Conservation (phyloP, 2,329 filamentous ascomycete genomes). For the Domatiomyces catenatus region DNA sequence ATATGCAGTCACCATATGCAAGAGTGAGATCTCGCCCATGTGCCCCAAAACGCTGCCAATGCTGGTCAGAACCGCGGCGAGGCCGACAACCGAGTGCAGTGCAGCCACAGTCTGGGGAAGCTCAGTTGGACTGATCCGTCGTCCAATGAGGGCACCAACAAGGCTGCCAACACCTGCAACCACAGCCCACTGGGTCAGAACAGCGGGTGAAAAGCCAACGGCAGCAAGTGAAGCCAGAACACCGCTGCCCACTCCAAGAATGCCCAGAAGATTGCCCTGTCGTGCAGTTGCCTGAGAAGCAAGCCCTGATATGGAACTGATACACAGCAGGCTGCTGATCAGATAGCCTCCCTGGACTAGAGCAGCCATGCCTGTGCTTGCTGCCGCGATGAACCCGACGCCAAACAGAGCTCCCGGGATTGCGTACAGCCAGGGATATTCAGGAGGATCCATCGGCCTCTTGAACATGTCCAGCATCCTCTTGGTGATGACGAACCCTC, state of each 20-base stretch:
- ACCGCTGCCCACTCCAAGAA: constrained; percentile 68
- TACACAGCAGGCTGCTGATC: constrained; percentile 69
- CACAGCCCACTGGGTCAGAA: constrained; percentile 62
- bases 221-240: constrained; percentile 70
- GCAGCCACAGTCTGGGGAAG: constrained; percentile 81
- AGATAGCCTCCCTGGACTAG: constrained; percentile 79
- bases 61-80: constrained; percentile 76
- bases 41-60: constrained; percentile 72
- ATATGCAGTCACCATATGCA: constrained; percentile 77
- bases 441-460: constrained; percentile 67
- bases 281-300: constrained; percentile 71
- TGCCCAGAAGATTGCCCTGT: constrained; percentile 72
- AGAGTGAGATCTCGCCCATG: constrained; percentile 48
- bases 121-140: constrained; percentile 74
- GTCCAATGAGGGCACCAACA: constrained; percentile 57
- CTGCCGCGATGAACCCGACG: constrained; percentile 65
- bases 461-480: constrained; percentile 90
- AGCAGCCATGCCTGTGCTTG: constrained; percentile 65
- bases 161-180: constrained; percentile 59
- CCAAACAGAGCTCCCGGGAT: constrained; percentile 63
- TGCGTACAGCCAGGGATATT: constrained; percentile 77
- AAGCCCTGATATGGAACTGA: constrained; percentile 61
- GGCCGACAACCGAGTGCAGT: constrained; percentile 75
- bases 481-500: constrained; percentile 83
- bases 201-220: constrained; percentile 64